Conservation (phyloP, 495 filamentous ascomycete genomes). For the Patellaria atrata region DNA sequence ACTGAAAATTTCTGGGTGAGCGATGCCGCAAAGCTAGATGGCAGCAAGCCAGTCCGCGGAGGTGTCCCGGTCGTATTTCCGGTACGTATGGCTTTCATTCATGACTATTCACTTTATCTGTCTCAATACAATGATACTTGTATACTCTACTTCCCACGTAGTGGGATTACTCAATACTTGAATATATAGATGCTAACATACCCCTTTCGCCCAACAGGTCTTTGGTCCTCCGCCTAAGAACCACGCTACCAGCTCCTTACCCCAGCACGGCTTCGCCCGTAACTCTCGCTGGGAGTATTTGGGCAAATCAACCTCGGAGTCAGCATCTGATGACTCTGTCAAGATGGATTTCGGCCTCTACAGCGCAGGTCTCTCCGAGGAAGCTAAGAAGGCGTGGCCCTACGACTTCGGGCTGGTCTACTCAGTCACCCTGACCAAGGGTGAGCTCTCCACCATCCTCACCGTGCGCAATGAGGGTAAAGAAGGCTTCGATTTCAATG, state of each 20-base stretch:
- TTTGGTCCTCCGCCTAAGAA: slow-evolving; percentile 65
- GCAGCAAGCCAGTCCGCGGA: slow-evolving; percentile 52
- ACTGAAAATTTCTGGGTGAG: slow-evolving; percentile 79
- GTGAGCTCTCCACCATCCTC: slow-evolving; percentile 64
- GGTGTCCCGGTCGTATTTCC: slow-evolving; percentile 94
- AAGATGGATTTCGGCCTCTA: slow-evolving; percentile 93
- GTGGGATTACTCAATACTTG: not conserved
- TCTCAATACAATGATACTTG: too few relatives aligned
- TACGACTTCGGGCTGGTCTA: slow-evolving; percentile 83
- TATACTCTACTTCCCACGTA: not conserved
- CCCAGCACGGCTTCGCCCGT: slow-evolving; percentile 94
- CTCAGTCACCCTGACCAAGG: slow-evolving; percentile 66
- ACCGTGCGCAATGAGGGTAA: slow-evolving; percentile 76
- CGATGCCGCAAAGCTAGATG: slow-evolving; percentile 54
- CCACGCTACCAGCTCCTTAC: slow-evolving; percentile 55
- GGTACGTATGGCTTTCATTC: slow-evolving; percentile 35
- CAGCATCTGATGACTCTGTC: slow-evolving; percentile 30
- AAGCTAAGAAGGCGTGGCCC: slow-evolving; percentile 54
- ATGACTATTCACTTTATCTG: too few relatives aligned
- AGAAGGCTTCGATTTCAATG: slow-evolving; percentile 76
- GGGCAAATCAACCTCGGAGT: slow-evolving; percentile 51
- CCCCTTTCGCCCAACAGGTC: slow-evolving; percentile 48
- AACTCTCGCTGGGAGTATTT: slow-evolving; percentile 65
- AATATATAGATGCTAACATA: not conserved
- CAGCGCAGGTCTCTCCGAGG: slow-evolving; percentile 48